phyloP scores from a whole-genome alignment of 371 early-diverging fungal genomes.

The Actinomortierella wolfii region DNA sequence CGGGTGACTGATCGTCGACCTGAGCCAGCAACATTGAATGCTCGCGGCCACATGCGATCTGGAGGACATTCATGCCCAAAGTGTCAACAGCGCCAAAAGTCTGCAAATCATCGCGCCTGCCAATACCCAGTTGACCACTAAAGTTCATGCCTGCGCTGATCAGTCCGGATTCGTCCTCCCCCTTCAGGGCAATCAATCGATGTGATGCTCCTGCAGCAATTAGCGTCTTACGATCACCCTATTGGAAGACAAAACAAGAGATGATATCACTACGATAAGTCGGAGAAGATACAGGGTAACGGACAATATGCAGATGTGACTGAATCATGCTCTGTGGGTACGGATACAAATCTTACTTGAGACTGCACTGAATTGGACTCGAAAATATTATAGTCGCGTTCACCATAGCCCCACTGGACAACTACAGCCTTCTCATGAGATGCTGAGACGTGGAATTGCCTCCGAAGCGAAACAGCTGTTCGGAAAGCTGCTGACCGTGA shows the following conservation, averaged over 20 bases:
- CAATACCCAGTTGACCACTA: constrained; percentile 41
- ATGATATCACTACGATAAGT: neutral
- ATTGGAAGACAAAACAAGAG: neutral
- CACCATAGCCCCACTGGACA: constrained; percentile 37
- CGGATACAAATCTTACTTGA: constrained; percentile 9
- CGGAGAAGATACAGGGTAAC: neutral
- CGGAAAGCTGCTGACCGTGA: neutral
- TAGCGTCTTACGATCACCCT: constrained; percentile 28
- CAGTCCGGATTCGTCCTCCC: constrained; percentile 22
- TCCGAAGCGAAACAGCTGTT: neutral
- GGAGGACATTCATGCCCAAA: constrained; percentile 25
- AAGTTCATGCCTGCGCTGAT: constrained; percentile 41
- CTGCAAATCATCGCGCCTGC: constrained; percentile 7
- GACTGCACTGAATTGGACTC: constrained; percentile 19
- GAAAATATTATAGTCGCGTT: constrained; percentile 15
- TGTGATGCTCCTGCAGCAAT: constrained; percentile 43
- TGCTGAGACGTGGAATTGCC: constrained; percentile 19
- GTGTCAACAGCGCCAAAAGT: constrained; percentile 27
- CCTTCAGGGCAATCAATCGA: constrained; percentile 30
- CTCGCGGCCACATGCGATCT: constrained; percentile 60
- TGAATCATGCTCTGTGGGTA: neutral
- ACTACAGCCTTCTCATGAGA: constrained; percentile 15
- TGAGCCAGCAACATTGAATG: constrained; percentile 57
- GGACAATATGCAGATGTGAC: neutral
- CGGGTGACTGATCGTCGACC: constrained; percentile 1